Evolutionary conservation across 2,329 filamentous ascomycete genomes (phyloP).

Genomic region (Trichoderma afroharzianum): DNA sequence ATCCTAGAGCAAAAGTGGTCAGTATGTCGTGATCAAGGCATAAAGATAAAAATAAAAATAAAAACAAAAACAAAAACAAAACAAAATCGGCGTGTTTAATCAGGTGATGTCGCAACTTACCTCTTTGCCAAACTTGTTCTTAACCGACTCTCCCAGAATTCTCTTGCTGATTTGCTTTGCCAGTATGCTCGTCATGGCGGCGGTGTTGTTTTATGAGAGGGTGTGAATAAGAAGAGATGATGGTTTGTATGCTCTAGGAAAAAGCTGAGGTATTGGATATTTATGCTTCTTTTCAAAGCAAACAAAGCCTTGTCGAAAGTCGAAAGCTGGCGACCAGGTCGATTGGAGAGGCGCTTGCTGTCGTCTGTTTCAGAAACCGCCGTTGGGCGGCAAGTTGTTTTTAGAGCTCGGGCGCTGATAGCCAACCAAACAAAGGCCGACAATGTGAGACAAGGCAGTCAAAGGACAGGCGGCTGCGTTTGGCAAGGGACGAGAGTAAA

Average conservation of each 20-base stretch:
- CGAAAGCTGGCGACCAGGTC: not conserved
- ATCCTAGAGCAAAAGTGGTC: conserved; percentile 55
- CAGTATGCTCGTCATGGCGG: conserved; percentile 49
- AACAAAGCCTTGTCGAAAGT: conserved; percentile 22
- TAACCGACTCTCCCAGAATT: conserved; percentile 52
- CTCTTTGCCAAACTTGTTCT: conserved; percentile 57
- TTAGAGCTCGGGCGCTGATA: conserved; percentile 18
- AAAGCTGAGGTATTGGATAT: not conserved
- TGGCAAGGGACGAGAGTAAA: not conserved
- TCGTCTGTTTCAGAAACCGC: conserved; percentile 27
- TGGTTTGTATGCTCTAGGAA: not conserved
- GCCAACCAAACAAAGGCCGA: conserved; percentile 13
- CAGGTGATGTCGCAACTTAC: conserved; percentile 32
- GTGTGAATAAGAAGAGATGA: not conserved
- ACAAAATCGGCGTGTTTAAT: not conserved
- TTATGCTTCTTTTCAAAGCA: conserved; percentile 16
- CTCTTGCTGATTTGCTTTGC: conserved; percentile 55
- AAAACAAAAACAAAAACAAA: too few species aligned
- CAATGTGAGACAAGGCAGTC: conserved; percentile 6
- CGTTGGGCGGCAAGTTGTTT: conserved; percentile 16
- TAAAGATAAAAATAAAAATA: not conserved
- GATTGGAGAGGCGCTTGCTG: conserved; percentile 21
- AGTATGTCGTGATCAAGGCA: conserved; percentile 20
- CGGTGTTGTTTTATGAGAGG: not conserved
- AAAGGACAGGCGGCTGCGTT: not conserved